Percentiles rank a stretch among this genome's conserved stretches.
Evolutionary conservation across 805 yeast species (phyloP).

Genomic region (Torulaspora gathmanii): DNA sequence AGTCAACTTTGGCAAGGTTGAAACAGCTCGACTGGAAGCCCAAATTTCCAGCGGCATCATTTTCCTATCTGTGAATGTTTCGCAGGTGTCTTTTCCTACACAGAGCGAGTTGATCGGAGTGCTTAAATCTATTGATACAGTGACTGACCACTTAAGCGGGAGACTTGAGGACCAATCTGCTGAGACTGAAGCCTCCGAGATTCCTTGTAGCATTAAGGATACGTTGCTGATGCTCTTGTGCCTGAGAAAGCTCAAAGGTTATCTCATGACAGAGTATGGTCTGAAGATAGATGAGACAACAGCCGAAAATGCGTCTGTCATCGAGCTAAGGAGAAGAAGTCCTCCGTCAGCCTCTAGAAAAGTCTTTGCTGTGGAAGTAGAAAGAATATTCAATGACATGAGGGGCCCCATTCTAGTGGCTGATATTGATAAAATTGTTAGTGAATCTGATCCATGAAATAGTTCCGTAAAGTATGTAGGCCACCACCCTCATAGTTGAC

Average conservation of each 20-base stretch:
- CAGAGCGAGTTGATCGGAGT: conserved; percentile 23
- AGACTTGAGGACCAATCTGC: conserved; percentile 18
- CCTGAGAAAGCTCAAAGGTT: conserved; percentile 13
- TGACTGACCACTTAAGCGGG: conserved; percentile 27
- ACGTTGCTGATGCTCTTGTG: conserved; percentile 14
- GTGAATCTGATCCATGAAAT: background rate
- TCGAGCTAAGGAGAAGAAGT: conserved; percentile 18
- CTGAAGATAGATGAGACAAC: conserved; percentile 16
- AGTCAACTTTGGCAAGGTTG: conserved; percentile 10
- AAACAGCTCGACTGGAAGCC: conserved; percentile 8
- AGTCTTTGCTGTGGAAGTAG: background rate
- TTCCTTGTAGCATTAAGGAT: conserved; percentile 4
- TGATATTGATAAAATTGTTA: conserved; percentile 1
- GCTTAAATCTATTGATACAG: conserved; percentile 19
- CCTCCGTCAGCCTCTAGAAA: background rate
- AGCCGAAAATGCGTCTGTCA: conserved; percentile 13
- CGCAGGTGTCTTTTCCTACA: conserved; percentile 17
- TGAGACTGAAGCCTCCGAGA: background rate
- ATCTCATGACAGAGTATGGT: conserved; percentile 15
- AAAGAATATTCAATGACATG: background rate
- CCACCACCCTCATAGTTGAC: background rate
- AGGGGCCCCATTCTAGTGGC: background rate
- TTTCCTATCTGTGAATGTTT: conserved; percentile 23
- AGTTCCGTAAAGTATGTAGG: too few species aligned
- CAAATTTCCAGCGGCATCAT: conserved; percentile 16